Conservation (phyloP, 768 basidiomycete species). For the Lactarius psammicola region DNA sequence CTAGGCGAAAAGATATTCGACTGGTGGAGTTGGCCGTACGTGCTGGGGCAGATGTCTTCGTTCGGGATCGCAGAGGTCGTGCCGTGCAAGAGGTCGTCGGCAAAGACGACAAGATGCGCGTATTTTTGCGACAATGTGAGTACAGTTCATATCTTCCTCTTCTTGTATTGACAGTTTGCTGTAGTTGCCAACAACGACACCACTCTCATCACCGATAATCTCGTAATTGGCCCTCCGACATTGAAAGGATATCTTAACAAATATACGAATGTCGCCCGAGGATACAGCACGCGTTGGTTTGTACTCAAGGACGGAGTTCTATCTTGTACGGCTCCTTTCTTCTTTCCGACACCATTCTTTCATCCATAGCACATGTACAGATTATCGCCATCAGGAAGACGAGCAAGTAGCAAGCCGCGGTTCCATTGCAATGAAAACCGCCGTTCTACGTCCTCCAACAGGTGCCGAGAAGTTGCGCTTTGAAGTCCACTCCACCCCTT, state of each 20-base stretch:
- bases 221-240: conserved; percentile 52
- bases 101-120: conserved; percentile 78
- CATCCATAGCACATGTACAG: conserved; percentile 33
- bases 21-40: conserved; percentile 82
- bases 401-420: conserved; percentile 83
- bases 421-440: conserved; percentile 83
- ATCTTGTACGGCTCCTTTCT: conserved; percentile 58
- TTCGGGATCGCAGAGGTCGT: conserved; percentile 71
- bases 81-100: conserved; percentile 64
- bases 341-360: background rate
- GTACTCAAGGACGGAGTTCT: conserved; percentile 81
- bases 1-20: conserved; percentile 72
- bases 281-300: conserved; percentile 90
- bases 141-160: conserved; percentile 21
- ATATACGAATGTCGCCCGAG: conserved; percentile 88
- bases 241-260: conserved; percentile 85
- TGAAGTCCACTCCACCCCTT: conserved; percentile 68
- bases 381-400: conserved; percentile 88
- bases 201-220: conserved; percentile 54
- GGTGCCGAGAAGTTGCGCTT: conserved; percentile 68
- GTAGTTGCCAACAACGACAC: conserved; percentile 80
- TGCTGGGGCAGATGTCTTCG: conserved; percentile 87
- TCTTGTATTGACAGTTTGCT: background rate
- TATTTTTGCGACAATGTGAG: conserved; percentile 82
- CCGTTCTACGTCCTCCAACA: conserved; percentile 54